Evolutionary conservation across 2,329 filamentous ascomycete genomes (phyloP), one percentile per base, ranked within the genome.

Genomic region (Aciculosporium take): DNA sequence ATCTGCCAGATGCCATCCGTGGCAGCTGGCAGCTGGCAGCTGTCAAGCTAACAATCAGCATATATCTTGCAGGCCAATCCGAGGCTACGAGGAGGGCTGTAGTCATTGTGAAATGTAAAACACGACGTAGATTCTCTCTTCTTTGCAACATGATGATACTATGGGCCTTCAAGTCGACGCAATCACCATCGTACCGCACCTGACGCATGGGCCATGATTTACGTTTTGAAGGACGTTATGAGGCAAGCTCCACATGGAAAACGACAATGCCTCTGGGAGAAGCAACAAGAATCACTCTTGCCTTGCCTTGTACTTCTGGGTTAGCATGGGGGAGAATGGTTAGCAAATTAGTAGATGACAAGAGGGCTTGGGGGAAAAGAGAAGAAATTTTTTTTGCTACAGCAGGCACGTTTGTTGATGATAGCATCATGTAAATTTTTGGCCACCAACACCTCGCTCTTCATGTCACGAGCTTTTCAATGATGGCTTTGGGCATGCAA

Each of bases 301-400:
- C 81, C 77, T 73, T 64, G 70, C 72, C 69, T 77, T 81, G 76
- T 81, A 80, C n/a, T n/a, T 81, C 77, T 75, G 76, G 61, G 59
- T 63, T 64, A 68, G 67, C 71, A 78, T 62, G 48, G 58, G 50
- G 42, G 31, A 50, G 52, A 43, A 52, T 53, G 62, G 61, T 61
- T 66, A 66, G 65, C 59, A 75, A 74, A 74, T 68, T 78, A 80
- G 80, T 81, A 77, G 74, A 81, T 78, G 66, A 73, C 69, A 71
- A 75, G 77, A 81, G 76, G 61, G 50, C 24, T 41, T 23, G 37
- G 12, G 20, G 12, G 8, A 20, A 9, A 35, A 24, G 20, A 20
- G n/a, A n/a, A n/a, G n/a, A n/a, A n/a, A n/a, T n/a, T n/a, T 9
- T 23, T 28, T 28, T 28, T 28, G 7, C 5, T 23, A 7, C 7